Evolutionary conservation across 1,284 basidiomycete species (phyloP).

Genomic region (Peniophora sp.): DNA sequence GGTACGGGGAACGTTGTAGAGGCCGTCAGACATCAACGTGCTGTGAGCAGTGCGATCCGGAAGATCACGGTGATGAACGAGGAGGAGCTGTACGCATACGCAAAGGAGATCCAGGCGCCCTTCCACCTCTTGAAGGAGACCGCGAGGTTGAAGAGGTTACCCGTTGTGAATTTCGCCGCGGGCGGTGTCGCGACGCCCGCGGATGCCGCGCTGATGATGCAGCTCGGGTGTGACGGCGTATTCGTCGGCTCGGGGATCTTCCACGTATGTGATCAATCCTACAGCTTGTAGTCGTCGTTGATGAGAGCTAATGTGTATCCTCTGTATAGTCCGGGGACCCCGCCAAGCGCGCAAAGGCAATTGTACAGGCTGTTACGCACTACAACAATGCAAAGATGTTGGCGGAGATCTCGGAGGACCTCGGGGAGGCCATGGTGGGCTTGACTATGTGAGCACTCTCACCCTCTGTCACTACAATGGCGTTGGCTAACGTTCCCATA

Average conservation of each 20-base stretch:
- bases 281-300: constrained; percentile 1
- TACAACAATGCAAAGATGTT: constrained; percentile 87
- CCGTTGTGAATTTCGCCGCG: constrained; percentile 94
- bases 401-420: constrained; percentile 48
- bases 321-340: constrained; percentile 80
- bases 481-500: constrained; percentile 1
- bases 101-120: constrained; percentile 93
- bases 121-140: constrained; percentile 97
- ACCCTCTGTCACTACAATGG: background rate
- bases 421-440: constrained; percentile 68
- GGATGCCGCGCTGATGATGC: constrained; percentile 99
- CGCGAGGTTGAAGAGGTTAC: constrained; percentile 86
- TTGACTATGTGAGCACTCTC: constrained; percentile 67
- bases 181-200: constrained; percentile 96
- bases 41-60: constrained; percentile 81
- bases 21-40: constrained; percentile 88
- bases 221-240: constrained; percentile 95
- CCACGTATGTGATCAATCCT: constrained; percentile 51
- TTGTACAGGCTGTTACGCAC: constrained; percentile 97
- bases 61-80: constrained; percentile 83
- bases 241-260: constrained; percentile 96
- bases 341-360: constrained; percentile 90
- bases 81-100: constrained; percentile 92
- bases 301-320: constrained; percentile 3
- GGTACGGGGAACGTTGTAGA: constrained; percentile 98